Conservation (phyloP, 2,329 filamentous ascomycete genomes). For the Botryosphaeria agaves region DNA sequence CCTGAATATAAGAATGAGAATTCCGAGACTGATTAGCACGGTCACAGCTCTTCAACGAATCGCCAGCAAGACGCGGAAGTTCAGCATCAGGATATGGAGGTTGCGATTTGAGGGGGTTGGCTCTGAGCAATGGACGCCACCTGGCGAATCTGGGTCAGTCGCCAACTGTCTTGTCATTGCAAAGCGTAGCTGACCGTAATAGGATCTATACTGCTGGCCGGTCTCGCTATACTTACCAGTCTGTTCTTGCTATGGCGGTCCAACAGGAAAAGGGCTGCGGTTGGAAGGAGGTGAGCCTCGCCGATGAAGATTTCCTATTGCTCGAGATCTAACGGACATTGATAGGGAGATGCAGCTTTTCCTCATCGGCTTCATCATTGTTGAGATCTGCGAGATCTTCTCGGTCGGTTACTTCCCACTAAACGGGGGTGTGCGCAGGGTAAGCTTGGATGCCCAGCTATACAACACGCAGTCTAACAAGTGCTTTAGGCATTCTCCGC, state of each 20-base stretch:
- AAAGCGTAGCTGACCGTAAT: conserved; percentile 13
- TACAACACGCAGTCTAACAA: too few relatives aligned
- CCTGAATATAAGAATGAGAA: too few relatives aligned
- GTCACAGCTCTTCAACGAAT: conserved; percentile 44
- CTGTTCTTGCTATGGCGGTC: conserved; percentile 59
- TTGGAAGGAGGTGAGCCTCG: conserved; percentile 61
- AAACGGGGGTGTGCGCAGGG: conserved; percentile 49
- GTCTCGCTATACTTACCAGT: conserved; percentile 53
- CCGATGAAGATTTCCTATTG: not conserved
- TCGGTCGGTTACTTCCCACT: conserved; percentile 81
- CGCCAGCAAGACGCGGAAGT: conserved; percentile 39
- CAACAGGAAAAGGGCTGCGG: conserved; percentile 80
- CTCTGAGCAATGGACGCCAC: conserved; percentile 44
- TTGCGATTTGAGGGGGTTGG: conserved; percentile 62
- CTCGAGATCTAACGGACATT: conserved; percentile 1
- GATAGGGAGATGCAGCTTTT: conserved; percentile 91
- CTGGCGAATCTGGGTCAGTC: conserved; percentile 68
- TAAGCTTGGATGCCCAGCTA: too few relatives aligned
- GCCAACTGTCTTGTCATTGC: not conserved
- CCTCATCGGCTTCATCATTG: conserved; percentile 66
- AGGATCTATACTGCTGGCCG: conserved; percentile 80
- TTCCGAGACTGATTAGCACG: too few relatives aligned
- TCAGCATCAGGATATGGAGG: conserved; percentile 50
- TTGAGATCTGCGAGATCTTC: conserved; percentile 93
- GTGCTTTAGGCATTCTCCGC: conserved; percentile 87